phyloP scores from a whole-genome alignment of 768 basidiomycete species.

The Phaeotremella skinneri region DNA sequence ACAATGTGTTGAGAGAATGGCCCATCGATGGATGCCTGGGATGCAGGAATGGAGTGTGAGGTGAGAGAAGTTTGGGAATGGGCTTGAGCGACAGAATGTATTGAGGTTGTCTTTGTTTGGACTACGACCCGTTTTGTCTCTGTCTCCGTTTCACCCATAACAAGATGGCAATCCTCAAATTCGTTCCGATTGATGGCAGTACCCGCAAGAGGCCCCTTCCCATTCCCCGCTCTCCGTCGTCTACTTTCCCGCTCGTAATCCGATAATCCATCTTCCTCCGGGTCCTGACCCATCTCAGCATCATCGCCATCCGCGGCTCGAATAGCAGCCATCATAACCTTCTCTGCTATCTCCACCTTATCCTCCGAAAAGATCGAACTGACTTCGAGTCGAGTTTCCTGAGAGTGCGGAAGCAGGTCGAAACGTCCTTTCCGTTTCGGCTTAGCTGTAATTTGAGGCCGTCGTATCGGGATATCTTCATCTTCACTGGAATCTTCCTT shows the following conservation, averaged over 20 bases:
- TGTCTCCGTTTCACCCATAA: background rate
- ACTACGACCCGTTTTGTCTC: too few species aligned
- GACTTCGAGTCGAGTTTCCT: background rate
- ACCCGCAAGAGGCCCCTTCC: too few species aligned
- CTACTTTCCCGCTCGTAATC: slow-evolving; percentile 19
- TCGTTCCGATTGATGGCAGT: background rate
- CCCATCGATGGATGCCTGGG: background rate
- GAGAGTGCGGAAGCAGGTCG: slow-evolving; percentile 9
- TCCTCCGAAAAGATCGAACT: background rate
- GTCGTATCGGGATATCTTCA: slow-evolving; percentile 15
- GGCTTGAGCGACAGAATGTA: background rate
- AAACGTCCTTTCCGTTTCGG: background rate
- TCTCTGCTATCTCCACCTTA: slow-evolving; percentile 8
- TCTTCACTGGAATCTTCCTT: slow-evolving; percentile 19
- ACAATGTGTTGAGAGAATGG: background rate
- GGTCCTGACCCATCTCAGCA: background rate
- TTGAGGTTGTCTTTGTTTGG: too few species aligned
- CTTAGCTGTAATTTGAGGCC: background rate
- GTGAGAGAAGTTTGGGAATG: background rate
- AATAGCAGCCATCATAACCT: background rate
- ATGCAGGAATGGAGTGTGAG: background rate
- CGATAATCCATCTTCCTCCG: slow-evolving; percentile 16
- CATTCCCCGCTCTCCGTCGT: background rate
- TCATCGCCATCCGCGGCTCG: slow-evolving; percentile 7
- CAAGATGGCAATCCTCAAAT: background rate